Conservation (phyloP, 352 stramenopile species). For the Globisporangium irregulare region DNA sequence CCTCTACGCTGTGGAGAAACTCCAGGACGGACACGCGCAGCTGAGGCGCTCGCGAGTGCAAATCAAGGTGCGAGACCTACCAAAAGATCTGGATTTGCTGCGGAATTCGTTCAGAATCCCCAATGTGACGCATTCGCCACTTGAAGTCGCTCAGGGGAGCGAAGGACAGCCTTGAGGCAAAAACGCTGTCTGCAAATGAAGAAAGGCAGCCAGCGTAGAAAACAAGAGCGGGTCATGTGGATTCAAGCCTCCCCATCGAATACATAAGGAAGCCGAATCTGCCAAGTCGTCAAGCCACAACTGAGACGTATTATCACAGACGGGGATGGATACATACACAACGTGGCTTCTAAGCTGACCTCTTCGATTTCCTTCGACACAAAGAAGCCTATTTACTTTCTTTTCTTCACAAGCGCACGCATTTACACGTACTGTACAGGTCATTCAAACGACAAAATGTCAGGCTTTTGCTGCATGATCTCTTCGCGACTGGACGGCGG, state of each 20-base stretch:
- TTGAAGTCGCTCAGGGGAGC: not conserved
- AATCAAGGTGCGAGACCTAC: slow-evolving; percentile 34
- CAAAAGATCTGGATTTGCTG: slow-evolving; percentile 40
- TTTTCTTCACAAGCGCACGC: not conserved
- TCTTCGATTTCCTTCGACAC: not conserved
- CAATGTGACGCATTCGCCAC: slow-evolving; percentile 6
- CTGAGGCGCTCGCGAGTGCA: slow-evolving; percentile 44
- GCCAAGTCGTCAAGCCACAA: not conserved
- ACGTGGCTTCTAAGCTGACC: not conserved
- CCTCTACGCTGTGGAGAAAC: slow-evolving; percentile 34
- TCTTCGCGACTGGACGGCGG: not conserved
- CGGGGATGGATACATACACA: not conserved
- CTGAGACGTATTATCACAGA: not conserved
- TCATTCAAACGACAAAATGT: not conserved
- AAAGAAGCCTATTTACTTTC: not conserved
- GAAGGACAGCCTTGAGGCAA: not conserved
- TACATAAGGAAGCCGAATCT: not conserved
- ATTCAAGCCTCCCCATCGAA: not conserved
- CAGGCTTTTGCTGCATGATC: not conserved
- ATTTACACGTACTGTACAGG: not conserved
- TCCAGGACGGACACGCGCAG: slow-evolving; percentile 47
- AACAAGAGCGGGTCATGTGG: not conserved
- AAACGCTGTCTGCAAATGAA: not conserved
- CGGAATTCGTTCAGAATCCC: slow-evolving; percentile 18
- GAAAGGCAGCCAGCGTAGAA: not conserved